Conservation (phyloP, 2,329 filamentous ascomycete genomes). For the Microdochium bolleyi region DNA sequence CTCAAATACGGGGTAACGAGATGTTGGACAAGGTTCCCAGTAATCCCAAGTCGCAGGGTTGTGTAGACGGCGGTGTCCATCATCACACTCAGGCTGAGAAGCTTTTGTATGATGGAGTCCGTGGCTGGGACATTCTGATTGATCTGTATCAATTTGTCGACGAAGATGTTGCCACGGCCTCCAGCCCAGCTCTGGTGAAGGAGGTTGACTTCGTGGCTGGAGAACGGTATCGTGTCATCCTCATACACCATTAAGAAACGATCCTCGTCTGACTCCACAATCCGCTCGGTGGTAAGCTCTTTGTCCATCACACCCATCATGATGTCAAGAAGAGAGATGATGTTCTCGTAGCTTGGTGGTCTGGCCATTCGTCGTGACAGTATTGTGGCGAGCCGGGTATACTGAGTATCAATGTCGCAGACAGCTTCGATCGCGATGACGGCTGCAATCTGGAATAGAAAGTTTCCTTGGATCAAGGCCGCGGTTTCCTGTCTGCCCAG, state of each 20-base stretch:
- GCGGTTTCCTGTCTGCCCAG: slow-evolving; percentile 51
- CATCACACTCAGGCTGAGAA: slow-evolving; percentile 43
- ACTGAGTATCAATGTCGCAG: slow-evolving; percentile 45
- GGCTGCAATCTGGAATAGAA: slow-evolving; percentile 48
- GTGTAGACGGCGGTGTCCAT: slow-evolving; percentile 44
- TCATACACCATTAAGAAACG: slow-evolving; percentile 25
- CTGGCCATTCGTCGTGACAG: slow-evolving; percentile 41
- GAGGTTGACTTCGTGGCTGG: slow-evolving; percentile 34
- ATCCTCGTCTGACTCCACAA: slow-evolving; percentile 29
- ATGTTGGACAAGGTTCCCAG: slow-evolving; percentile 36
- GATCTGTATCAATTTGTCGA: slow-evolving; percentile 58
- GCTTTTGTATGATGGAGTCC: slow-evolving; percentile 45
- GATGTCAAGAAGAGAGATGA: slow-evolving; percentile 41
- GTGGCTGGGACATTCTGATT: slow-evolving; percentile 47
- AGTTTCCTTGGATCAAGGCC: slow-evolving; percentile 52
- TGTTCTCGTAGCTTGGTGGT: slow-evolving; percentile 43
- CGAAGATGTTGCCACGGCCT: slow-evolving; percentile 38
- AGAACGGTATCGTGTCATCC: slow-evolving; percentile 33
- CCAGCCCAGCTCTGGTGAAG: slow-evolving; percentile 34
- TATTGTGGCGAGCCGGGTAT: slow-evolving; percentile 43
- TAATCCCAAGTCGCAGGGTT: slow-evolving; percentile 46
- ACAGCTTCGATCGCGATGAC: slow-evolving; percentile 52
- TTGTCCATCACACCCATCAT: slow-evolving; percentile 36
- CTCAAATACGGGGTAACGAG: slow-evolving; percentile 48
- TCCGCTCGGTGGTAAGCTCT: slow-evolving; percentile 20